These are phyloP conservation scores for Ganoderma meredithae DNA, from an alignment of 1,284 basidiomycete species.

Conservation along the genomic window DNA sequence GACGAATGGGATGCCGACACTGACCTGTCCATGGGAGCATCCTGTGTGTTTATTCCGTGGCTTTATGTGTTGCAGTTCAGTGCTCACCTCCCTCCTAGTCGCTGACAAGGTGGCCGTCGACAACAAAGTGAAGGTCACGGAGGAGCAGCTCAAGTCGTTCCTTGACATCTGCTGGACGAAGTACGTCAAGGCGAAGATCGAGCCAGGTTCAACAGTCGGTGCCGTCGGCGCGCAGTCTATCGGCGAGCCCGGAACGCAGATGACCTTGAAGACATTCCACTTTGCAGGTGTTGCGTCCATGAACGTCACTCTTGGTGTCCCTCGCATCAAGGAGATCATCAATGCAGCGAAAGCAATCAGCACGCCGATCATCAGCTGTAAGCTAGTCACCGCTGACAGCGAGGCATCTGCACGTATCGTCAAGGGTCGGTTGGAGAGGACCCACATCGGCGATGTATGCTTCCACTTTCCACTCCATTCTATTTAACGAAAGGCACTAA, in stretches of 20 bases:
- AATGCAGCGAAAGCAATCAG: conserved; percentile 97
- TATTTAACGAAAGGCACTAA: not conserved
- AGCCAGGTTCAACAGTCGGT: conserved; percentile 96
- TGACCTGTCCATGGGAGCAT: conserved; percentile 80
- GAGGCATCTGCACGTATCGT: conserved; percentile 96
- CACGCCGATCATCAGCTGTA: conserved; percentile 98
- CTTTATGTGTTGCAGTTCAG: not conserved
- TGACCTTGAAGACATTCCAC: conserved; percentile 99
- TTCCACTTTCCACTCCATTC: conserved; percentile 40
- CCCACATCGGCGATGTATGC: conserved; percentile 92
- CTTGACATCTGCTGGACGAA: conserved; percentile 89
- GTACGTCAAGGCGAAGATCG: conserved; percentile 94
- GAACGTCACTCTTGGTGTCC: conserved; percentile 99
- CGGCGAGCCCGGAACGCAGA: conserved; percentile 99
- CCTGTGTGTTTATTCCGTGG: conserved; percentile 52
- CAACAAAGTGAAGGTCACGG: conserved; percentile 92
- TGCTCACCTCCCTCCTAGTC: conserved; percentile 45
- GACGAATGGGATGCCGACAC: conserved; percentile 83
- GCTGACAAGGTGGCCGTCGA: conserved; percentile 79
- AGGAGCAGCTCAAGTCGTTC: conserved; percentile 82
- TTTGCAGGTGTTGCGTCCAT: conserved; percentile 99
- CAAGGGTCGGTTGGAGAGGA: conserved; percentile 96
- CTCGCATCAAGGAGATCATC: conserved; percentile 99
- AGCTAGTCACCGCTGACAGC: conserved; percentile 84
- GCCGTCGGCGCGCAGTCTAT: conserved; percentile 99